phyloP scores from a whole-genome alignment of 2,329 filamentous ascomycete genomes.

The Pezizomycotina sp. region DNA sequence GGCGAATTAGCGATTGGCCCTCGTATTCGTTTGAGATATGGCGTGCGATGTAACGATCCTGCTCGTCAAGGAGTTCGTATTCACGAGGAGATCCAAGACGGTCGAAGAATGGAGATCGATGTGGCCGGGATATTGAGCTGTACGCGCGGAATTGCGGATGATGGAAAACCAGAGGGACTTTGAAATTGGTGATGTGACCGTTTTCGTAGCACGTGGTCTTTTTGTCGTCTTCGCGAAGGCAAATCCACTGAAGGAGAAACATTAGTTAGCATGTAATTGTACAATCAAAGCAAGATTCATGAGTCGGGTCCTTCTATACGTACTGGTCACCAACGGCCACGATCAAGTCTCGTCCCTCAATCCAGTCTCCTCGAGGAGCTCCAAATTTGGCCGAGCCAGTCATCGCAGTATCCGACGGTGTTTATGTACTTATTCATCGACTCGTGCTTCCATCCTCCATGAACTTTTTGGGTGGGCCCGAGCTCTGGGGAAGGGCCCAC shows the following conservation, averaged over 20 bases:
- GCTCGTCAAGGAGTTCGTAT: conserved; percentile 30
- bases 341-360: conserved; percentile 34
- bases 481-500: conserved; percentile 29
- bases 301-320: conserved; percentile 21
- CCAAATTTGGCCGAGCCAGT: conserved; percentile 31
- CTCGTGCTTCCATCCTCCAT: conserved; percentile 23
- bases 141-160: conserved; percentile 32
- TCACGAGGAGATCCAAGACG: conserved; percentile 33
- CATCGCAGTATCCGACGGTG: conserved; percentile 30
- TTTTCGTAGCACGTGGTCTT: conserved; percentile 32
- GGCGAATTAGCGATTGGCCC: conserved; percentile 34
- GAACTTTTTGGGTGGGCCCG: conserved; percentile 26
- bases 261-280: too few species aligned
- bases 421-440: conserved; percentile 32
- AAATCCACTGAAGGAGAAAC: too few species aligned
- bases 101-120: conserved; percentile 33
- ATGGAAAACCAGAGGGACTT: conserved; percentile 32
- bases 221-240: conserved; percentile 32
- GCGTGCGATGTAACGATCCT: conserved; percentile 27
- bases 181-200: conserved; percentile 32
- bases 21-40: conserved; percentile 33
- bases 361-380: conserved; percentile 31
- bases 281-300: too few species aligned
- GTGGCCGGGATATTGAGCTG: conserved; percentile 29
- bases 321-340: conserved; percentile 34